A percentile compares a stretch with the other conserved stretches of the same genome.
phyloP scores from a whole-genome alignment of 2,329 filamentous ascomycete genomes.

The Aspergillus bombycis region DNA sequence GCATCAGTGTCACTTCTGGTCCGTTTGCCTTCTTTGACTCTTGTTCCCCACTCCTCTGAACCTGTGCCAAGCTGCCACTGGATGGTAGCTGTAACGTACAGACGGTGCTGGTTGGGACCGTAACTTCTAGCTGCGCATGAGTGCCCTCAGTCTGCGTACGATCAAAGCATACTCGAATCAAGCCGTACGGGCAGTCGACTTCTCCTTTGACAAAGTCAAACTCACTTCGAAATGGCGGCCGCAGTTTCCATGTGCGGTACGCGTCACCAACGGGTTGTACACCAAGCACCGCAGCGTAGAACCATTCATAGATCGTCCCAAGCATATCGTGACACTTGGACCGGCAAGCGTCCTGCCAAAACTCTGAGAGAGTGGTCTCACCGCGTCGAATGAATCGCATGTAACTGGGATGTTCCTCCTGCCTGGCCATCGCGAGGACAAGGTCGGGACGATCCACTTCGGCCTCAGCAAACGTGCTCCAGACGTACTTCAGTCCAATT shows the following conservation, averaged over 20 bases:
- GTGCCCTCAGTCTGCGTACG: background rate
- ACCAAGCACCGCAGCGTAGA: constrained; percentile 48
- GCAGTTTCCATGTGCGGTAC: constrained; percentile 46
- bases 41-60: background rate
- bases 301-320: constrained; percentile 54
- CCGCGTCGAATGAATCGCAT: constrained; percentile 52
- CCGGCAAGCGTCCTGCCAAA: constrained; percentile 82
- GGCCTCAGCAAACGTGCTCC: constrained; percentile 25
- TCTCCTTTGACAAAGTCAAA: constrained; percentile 35
- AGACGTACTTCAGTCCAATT: constrained; percentile 27
- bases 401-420: constrained; percentile 53
- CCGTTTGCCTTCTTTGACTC: background rate
- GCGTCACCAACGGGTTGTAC: constrained; percentile 42
- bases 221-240: constrained; percentile 45
- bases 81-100: background rate
- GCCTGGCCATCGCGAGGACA: constrained; percentile 43
- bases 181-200: constrained; percentile 27
- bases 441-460: constrained; percentile 23
- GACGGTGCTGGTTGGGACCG: constrained; percentile 2
- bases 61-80: background rate
- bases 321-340: constrained; percentile 64
- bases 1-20: background rate
- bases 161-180: constrained; percentile 14
- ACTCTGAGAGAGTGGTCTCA: constrained; percentile 72
- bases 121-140: background rate